phyloP scores from a whole-genome alignment of 2,329 filamentous ascomycete species.

The Aspergillus sp. region DNA sequence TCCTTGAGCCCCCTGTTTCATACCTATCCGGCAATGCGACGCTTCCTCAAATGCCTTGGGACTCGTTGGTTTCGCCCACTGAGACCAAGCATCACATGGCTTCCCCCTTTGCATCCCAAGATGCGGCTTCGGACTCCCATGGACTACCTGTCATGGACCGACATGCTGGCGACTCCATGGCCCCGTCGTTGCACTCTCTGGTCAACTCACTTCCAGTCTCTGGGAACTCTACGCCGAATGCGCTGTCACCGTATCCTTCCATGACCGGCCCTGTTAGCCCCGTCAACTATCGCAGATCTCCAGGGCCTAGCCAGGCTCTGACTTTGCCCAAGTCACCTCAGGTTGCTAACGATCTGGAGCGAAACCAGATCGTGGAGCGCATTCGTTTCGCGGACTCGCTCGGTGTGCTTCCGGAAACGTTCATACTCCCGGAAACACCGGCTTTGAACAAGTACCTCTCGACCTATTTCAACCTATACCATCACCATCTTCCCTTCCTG shows the following conservation, averaged over 20 bases:
- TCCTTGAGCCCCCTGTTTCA: conserved; percentile 75
- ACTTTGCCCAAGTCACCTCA: conserved; percentile 73
- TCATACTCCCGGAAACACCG: conserved; percentile 77
- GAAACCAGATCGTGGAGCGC: conserved; percentile 80
- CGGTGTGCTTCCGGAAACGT: conserved; percentile 79
- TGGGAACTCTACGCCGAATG: conserved; percentile 67
- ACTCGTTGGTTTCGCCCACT: conserved; percentile 73
- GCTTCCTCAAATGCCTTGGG: conserved; percentile 87
- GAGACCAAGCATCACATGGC: conserved; percentile 67
- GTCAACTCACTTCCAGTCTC: conserved; percentile 70
- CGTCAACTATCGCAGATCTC: conserved; percentile 68
- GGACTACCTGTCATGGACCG: conserved; percentile 70
- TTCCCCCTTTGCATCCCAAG: conserved; percentile 66
- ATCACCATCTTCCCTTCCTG: conserved; percentile 93
- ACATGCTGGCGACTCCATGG: conserved; percentile 59
- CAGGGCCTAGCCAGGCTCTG: conserved; percentile 65
- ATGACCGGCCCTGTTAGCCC: conserved; percentile 68
- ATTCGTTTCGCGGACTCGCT: conserved; percentile 79
- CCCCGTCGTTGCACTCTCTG: conserved; percentile 69
- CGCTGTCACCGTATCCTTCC: conserved; percentile 69
- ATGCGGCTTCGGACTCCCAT: conserved; percentile 55
- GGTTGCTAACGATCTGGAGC: conserved; percentile 79
- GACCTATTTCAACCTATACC: conserved; percentile 95
- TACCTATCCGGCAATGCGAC: conserved; percentile 79
- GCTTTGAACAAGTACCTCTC: conserved; percentile 89